Evolutionary conservation across 768 basidiomycete genomes (phyloP).

Genomic region (Boletus rex-veris): DNA sequence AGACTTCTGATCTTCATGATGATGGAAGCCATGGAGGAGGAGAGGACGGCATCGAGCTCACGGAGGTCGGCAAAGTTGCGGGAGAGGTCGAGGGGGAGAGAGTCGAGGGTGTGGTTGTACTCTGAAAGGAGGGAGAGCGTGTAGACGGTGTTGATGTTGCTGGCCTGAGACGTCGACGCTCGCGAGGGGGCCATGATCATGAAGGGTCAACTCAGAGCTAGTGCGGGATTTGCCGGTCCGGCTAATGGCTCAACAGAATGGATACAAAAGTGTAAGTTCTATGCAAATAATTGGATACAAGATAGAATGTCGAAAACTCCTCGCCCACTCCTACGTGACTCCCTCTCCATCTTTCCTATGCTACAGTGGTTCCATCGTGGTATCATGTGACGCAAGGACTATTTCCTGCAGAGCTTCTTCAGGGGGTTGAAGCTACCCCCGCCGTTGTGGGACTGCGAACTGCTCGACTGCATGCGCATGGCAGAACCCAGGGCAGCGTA

Average conservation of each 20-base stretch:
- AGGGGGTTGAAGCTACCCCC: slow-evolving; percentile 27
- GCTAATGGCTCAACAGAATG: not conserved
- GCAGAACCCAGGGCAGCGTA: slow-evolving; percentile 47
- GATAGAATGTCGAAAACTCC: slow-evolving; percentile 21
- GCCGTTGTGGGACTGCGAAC: slow-evolving; percentile 22
- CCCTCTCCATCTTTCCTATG: slow-evolving; percentile 17
- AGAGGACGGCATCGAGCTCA: slow-evolving; percentile 97
- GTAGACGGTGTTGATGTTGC: slow-evolving; percentile 47
- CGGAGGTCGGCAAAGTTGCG: slow-evolving; percentile 93
- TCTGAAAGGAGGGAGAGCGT: slow-evolving; percentile 71
- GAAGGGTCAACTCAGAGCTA: not conserved
- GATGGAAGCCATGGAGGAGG: slow-evolving; percentile 78
- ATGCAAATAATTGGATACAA: slow-evolving; percentile 12
- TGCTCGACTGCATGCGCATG: slow-evolving; percentile 22
- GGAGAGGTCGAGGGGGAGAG: slow-evolving; percentile 91
- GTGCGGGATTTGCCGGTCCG: slow-evolving; percentile 32
- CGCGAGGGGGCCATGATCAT: slow-evolving; percentile 38
- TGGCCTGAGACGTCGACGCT: slow-evolving; percentile 25
- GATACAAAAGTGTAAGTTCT: not conserved
- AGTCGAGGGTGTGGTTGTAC: slow-evolving; percentile 89
- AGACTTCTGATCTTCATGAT: slow-evolving; percentile 76
- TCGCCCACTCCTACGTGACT: not conserved
- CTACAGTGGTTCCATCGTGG: slow-evolving; percentile 21
- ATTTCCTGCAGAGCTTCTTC: slow-evolving; percentile 37
- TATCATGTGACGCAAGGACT: not conserved